Conservation (phyloP, 192 early-diverging fungal species). For the Rhizophagus prolifer region DNA sequence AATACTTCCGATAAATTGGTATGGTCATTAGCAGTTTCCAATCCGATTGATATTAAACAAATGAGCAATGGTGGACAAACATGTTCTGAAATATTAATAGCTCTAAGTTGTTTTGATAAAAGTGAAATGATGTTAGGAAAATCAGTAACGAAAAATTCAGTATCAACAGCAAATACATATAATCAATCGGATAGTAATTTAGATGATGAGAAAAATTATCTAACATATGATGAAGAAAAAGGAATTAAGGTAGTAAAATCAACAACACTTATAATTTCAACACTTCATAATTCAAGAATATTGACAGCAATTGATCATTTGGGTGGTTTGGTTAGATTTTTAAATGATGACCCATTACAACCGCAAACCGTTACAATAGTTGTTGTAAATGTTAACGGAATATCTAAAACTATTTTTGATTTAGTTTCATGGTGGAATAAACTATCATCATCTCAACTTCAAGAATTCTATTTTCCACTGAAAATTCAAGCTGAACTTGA, state of each 20-base stretch:
- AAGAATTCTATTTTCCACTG: constrained; percentile 4
- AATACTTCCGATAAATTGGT: background rate
- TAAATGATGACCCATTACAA: background rate
- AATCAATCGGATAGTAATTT: background rate
- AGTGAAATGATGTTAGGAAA: background rate
- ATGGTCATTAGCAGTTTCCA: constrained; percentile 8
- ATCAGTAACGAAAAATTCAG: too few relatives aligned
- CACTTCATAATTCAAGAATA: background rate
- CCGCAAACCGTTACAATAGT: background rate
- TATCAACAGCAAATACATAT: background rate
- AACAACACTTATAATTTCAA: background rate
- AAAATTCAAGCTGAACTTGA: background rate
- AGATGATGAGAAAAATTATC: background rate
- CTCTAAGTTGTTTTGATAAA: constrained; percentile 1
- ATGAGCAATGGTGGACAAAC: background rate
- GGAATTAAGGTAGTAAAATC: background rate
- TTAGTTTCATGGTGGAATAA: background rate
- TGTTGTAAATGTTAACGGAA: background rate
- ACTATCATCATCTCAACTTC: background rate
- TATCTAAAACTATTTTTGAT: background rate
- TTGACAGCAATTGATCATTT: background rate
- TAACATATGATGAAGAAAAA: background rate
- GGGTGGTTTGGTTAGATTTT: background rate
- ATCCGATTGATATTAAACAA: background rate
- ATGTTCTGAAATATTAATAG: background rate